Evolutionary conservation across 2,329 filamentous ascomycete species (phyloP).

Genomic region (Monilinia laxa): DNA sequence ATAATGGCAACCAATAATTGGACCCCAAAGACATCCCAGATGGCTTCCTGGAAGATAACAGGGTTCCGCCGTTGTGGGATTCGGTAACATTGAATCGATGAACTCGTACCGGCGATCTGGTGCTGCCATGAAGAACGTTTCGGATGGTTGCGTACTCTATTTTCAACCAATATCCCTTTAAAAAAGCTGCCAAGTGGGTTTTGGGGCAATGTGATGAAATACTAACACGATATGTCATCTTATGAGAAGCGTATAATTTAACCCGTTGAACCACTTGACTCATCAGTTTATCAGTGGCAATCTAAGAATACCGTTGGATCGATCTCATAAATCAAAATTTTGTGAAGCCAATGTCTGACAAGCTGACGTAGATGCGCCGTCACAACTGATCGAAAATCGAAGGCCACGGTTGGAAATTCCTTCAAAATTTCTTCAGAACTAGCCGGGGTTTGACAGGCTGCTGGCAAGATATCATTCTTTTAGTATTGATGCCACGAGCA

Average conservation of each 20-base stretch:
- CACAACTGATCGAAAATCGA: not conserved
- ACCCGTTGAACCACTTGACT: not conserved
- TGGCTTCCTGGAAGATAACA: not conserved
- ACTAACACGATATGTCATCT: not conserved
- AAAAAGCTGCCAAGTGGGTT: not conserved
- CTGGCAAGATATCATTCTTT: not conserved
- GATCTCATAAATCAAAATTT: not conserved
- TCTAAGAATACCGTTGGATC: not conserved
- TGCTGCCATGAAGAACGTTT: not conserved
- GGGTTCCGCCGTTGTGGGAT: not conserved
- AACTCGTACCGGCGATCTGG: constrained; percentile 5
- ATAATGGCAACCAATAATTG: not conserved
- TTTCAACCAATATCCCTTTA: not conserved
- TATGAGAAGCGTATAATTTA: not conserved
- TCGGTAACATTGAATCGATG: not conserved
- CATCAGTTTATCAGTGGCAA: not conserved
- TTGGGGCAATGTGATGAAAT: not conserved
- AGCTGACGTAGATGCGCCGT: not conserved
- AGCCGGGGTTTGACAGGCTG: not conserved
- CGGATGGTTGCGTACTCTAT: not conserved
- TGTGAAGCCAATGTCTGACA: not conserved
- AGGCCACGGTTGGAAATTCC: not conserved
- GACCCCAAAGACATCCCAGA: not conserved
- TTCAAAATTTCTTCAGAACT: not conserved
- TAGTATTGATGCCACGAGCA: not conserved